A percentile compares a stretch with the other conserved stretches of the same genome.
Evolutionary conservation across 2,329 filamentous ascomycete genomes (phyloP).

Genomic region (Cercospora canescens): DNA sequence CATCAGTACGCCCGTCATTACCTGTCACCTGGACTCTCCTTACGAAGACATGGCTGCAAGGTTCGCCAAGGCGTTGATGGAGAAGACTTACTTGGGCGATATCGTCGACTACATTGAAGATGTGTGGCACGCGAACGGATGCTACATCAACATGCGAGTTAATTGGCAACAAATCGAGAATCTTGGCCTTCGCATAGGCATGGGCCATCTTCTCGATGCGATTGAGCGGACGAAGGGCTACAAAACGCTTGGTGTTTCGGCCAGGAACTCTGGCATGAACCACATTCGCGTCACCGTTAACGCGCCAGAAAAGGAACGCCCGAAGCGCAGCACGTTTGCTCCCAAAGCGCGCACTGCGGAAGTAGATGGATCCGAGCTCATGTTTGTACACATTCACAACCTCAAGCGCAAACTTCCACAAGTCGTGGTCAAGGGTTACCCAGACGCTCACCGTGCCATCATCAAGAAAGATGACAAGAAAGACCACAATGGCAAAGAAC

Average conservation of each 20-base stretch:
- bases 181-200: conserved; percentile 76
- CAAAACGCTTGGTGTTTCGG: conserved; percentile 53
- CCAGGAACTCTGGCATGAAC: conserved; percentile 27
- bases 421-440: conserved; percentile 87
- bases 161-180: conserved; percentile 76
- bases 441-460: conserved; percentile 81
- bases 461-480: conserved; percentile 74
- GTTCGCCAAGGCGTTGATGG: conserved; percentile 88
- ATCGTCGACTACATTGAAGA: conserved; percentile 80
- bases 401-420: conserved; percentile 78
- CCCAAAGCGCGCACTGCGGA: conserved; percentile 38
- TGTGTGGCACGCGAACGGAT: conserved; percentile 75
- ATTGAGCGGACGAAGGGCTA: conserved; percentile 83
- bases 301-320: conserved; percentile 42
- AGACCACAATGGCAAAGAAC: conserved; percentile 63
- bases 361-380: conserved; percentile 58
- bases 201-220: conserved; percentile 71
- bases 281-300: conserved; percentile 71
- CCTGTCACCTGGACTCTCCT: conserved; percentile 77
- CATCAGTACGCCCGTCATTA: conserved; percentile 93
- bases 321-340: conserved; percentile 38
- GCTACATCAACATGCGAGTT: conserved; percentile 77
- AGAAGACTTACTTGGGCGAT: conserved; percentile 89
- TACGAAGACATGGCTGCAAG: conserved; percentile 76
- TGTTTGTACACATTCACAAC: conserved; percentile 78